Evolutionary conservation across 306 rosid species (phyloP).

Genomic region (Acacia melanoxylon): DNA sequence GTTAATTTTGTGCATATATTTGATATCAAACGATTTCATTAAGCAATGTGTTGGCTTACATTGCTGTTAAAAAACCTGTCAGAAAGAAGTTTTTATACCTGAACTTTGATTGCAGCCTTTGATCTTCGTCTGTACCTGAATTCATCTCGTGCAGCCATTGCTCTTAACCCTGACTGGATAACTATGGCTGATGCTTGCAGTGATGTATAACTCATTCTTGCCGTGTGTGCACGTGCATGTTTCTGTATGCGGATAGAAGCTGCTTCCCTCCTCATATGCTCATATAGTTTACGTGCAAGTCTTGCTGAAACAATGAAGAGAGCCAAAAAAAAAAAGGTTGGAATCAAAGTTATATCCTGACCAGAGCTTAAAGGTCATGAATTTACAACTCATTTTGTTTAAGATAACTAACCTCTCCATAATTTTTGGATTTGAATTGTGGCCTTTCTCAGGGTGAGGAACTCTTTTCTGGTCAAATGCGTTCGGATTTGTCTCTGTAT

Average conservation of each 20-base stretch:
- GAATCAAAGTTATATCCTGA: conserved; percentile 19
- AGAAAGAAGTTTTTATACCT: conserved; percentile 48
- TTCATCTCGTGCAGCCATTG: conserved; percentile 78
- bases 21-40: background rate
- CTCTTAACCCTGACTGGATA: conserved; percentile 80
- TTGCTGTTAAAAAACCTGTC: conserved; percentile 12
- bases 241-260: conserved; percentile 82
- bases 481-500: conserved; percentile 85
- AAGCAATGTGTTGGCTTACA: conserved; percentile 7
- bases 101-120: conserved; percentile 69
- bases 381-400: conserved; percentile 11
- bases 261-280: conserved; percentile 70
- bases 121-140: conserved; percentile 66
- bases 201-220: conserved; percentile 55
- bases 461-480: conserved; percentile 70
- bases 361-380: background rate
- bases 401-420: conserved; percentile 66
- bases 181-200: conserved; percentile 60
- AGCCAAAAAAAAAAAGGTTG: background rate
- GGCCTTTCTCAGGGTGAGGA: conserved; percentile 57
- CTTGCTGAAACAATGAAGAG: conserved; percentile 48
- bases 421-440: conserved; percentile 63
- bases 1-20: background rate
- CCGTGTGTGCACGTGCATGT: conserved; percentile 57
- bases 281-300: conserved; percentile 67